Evolutionary conservation across 805 yeast genomes (phyloP).

Genomic region (Yarrowia deformans): DNA sequence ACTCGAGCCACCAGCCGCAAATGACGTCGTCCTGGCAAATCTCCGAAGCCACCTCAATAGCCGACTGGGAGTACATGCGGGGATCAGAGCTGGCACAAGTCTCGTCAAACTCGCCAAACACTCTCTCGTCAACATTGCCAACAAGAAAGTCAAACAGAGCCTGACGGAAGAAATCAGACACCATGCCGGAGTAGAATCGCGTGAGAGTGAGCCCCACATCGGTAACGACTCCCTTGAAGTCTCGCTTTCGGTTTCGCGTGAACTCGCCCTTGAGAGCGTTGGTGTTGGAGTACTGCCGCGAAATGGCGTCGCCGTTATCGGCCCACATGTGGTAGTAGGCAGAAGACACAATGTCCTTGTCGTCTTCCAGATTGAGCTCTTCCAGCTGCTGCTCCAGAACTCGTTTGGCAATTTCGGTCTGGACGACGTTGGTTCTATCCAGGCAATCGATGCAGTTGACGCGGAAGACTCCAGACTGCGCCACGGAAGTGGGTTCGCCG

Average conservation of each 20-base stretch:
- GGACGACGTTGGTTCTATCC: conserved; percentile 64
- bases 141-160: conserved; percentile 55
- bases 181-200: conserved; percentile 55
- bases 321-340: conserved; percentile 61
- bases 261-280: conserved; percentile 61
- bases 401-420: conserved; percentile 51
- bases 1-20: conserved; percentile 52
- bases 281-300: conserved; percentile 67
- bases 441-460: conserved; percentile 70
- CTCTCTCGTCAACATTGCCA: conserved; percentile 51
- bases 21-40: conserved; percentile 47
- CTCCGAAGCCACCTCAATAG: conserved; percentile 44
- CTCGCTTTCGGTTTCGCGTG: conserved; percentile 55
- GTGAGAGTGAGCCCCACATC: conserved; percentile 56
- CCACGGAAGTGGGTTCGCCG: not conserved
- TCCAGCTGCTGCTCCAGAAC: conserved; percentile 40
- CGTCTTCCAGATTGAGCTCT: conserved; percentile 46
- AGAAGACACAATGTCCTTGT: conserved; percentile 43
- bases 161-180: conserved; percentile 57
- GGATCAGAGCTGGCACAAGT: conserved; percentile 47
- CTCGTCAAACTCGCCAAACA: conserved; percentile 55
- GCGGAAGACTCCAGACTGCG: conserved; percentile 63
- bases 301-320: conserved; percentile 71
- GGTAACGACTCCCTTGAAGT: conserved; percentile 54
- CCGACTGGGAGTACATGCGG: conserved; percentile 46